Evolutionary conservation across 2,329 filamentous ascomycete genomes (phyloP).

Genomic region (Alternaria triticina): DNA sequence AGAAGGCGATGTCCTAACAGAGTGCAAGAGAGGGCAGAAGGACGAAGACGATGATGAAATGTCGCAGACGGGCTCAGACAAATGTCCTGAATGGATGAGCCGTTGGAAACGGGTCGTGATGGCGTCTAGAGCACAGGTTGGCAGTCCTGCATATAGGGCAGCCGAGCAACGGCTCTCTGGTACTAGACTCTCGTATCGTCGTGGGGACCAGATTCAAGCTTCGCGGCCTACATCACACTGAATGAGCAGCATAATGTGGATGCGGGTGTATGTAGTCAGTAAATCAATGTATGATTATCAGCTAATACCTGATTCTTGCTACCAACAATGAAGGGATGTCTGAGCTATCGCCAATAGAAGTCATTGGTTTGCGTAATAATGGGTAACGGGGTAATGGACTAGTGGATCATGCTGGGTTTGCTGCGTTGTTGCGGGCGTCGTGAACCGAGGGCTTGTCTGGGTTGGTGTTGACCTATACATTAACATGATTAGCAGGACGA

Average conservation of each 20-base stretch:
- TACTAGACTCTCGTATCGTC: background rate
- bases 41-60: background rate
- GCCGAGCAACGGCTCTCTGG: background rate
- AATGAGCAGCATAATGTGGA: background rate
- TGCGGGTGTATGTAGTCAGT: background rate
- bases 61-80: background rate
- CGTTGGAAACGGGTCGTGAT: background rate
- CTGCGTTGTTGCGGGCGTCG: background rate
- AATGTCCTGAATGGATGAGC: background rate
- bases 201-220: background rate
- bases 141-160: background rate
- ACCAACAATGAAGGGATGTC: background rate
- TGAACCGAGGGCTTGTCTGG: conserved; percentile 10
- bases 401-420: background rate
- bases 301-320: background rate
- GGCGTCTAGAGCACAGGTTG: background rate
- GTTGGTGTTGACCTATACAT: conserved; percentile 6
- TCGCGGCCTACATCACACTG: background rate
- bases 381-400: background rate
- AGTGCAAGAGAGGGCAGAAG: background rate
- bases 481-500: background rate
- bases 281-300: background rate
- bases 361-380: background rate
- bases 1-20: background rate
- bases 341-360: background rate